Conservation (phyloP, 2,329 filamentous ascomycete species). For the Penicillium palitans region DNA sequence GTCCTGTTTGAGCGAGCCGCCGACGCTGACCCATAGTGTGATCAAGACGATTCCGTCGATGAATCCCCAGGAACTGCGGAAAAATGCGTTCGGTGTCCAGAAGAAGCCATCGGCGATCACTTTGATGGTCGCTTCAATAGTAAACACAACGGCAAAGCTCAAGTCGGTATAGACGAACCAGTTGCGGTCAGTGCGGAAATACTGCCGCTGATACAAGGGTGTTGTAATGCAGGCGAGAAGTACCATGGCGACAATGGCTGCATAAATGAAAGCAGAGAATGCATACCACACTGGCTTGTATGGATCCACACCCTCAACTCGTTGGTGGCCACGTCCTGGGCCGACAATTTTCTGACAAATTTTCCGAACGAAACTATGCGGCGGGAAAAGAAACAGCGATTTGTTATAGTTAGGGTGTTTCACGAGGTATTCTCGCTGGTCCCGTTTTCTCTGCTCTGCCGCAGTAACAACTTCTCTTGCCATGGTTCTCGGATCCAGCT, state of each 20-base stretch:
- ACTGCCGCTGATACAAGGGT: constrained; percentile 87
- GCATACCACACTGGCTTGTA: constrained; percentile 88
- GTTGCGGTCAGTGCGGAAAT: constrained; percentile 70
- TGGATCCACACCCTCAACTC: constrained; percentile 85
- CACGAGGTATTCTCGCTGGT: constrained; percentile 85
- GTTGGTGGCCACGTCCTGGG: constrained; percentile 80
- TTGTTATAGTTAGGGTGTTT: constrained; percentile 91
- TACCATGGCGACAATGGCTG: constrained; percentile 96
- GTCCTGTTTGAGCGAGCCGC: constrained; percentile 76
- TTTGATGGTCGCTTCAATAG: constrained; percentile 83
- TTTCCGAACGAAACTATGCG: constrained; percentile 73
- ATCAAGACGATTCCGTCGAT: constrained; percentile 90
- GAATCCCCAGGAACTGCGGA: constrained; percentile 93
- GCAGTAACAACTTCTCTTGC: constrained; percentile 86
- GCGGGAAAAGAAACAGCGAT: constrained; percentile 81
- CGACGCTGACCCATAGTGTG: constrained; percentile 93
- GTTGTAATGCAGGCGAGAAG: constrained; percentile 91
- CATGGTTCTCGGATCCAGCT: constrained; percentile 81
- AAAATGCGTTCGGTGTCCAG: constrained; percentile 96
- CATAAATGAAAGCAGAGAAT: constrained; percentile 92
- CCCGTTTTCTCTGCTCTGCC: constrained; percentile 76
- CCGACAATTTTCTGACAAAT: constrained; percentile 89
- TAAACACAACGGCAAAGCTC: constrained; percentile 84
- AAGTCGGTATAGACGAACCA: constrained; percentile 97
- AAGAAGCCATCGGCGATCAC: constrained; percentile 93